Evolutionary conservation across 495 filamentous ascomycete species (phyloP).

Genomic region (Extremus antarcticus): DNA sequence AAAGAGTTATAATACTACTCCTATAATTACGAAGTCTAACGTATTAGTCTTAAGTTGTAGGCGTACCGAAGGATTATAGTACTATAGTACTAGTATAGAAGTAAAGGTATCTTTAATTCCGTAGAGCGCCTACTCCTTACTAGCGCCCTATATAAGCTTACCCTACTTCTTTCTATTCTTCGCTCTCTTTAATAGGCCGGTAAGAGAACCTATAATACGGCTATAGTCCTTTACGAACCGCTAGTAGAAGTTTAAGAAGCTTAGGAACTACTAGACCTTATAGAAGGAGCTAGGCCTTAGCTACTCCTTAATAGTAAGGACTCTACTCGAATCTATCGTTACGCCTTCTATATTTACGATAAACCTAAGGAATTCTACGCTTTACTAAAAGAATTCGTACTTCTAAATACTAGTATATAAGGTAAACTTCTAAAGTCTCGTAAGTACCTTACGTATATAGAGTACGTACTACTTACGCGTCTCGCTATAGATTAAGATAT

Average conservation of each 20-base stretch:
- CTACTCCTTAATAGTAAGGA: conserved; percentile 17
- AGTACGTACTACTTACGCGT: conserved; percentile 6
- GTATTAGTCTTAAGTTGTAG: conserved; percentile 10
- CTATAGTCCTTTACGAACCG: conserved; percentile 17
- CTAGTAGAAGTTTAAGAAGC: conserved; percentile 24
- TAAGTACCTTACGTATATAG: conserved; percentile 6
- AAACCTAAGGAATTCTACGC: no score
- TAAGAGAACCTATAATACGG: conserved; percentile 8
- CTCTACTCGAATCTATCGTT: conserved; percentile 10
- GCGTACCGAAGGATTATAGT: not conserved
- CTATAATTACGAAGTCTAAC: conserved; percentile 17
- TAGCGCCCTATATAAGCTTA: not conserved
- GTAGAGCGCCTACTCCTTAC: not conserved
- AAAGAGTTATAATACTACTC: conserved; percentile 5
- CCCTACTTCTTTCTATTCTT: not conserved
- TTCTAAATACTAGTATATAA: conserved; percentile 13
- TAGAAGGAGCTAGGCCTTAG: conserved; percentile 11
- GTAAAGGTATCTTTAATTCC: not conserved
- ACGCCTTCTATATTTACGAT: conserved; percentile 14
- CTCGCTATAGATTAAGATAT: conserved; percentile 20
- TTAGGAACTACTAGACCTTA: conserved; percentile 21
- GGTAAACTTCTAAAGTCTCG: not conserved
- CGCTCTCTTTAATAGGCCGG: not conserved
- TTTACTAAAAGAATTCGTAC: conserved; percentile 17
- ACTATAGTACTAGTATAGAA: not conserved